Evolutionary conservation across 345 rosid genomes (phyloP), one percentile per base, ranked within the genome.

Genomic region (Ailanthus altissimus): DNA sequence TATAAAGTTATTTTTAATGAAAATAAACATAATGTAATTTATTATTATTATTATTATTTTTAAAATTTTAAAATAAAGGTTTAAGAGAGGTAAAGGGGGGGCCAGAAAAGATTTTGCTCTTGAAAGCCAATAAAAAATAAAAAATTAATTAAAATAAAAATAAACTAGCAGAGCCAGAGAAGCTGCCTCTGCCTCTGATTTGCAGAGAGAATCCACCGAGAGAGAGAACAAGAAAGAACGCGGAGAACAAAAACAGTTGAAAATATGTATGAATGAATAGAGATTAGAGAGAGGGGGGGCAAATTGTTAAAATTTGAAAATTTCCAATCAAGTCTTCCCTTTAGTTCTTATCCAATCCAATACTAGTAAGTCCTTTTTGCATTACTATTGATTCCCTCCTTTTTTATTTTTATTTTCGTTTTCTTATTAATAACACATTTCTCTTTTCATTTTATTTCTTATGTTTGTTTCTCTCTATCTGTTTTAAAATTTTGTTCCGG

Each of bases 321-420:
- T 75, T 32, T 62, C 82, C 81, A 75, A 70, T 84, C 79, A 79
- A 69, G 75, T 62, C 82, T 67, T 11, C 28, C 43, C 67, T 73
- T 76, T 81, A 73, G 83, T 82, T 77, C 83, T 79, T 82, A 85
- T 84, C 90, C 90, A 88, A 85, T 88, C 90, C 73, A 38, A 85
- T 88, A 89, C 76, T 68, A 57, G 91, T 91, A 88, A 90, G 94
- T 82, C 77, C 76, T 71, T 62, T 62, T 45, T 40, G 80, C 81
- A 72, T 79, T 76, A 65, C 79, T 80, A 15, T 74, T 73, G 18
- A 74, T 79, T 51, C 78, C 67, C 69, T 72, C 74, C n/a, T n/a
- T n/a, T n/a, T n/a, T 63, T 51, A 36, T 56, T 23, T 58, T 73
- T 38, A 4, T 61, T 54, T n/a, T n/a, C n/a, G n/a, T n/a, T n/a